phyloP scores from a whole-genome alignment of 441 rosid genomes.

The Pelargonium myrrhifolium region DNA sequence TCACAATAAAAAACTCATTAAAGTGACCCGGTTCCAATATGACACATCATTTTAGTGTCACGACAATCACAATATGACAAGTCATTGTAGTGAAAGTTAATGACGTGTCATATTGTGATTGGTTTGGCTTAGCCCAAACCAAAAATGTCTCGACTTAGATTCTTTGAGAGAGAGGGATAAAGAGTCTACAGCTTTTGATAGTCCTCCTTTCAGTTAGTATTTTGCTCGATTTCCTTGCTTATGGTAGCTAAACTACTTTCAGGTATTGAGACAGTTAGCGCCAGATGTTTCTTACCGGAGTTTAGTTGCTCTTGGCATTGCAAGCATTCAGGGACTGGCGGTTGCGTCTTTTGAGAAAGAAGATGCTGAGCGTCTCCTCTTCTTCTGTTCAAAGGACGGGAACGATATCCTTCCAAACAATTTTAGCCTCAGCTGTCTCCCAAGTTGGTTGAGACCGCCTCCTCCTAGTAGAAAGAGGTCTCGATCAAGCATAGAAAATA shows the following conservation, averaged over 20 bases:
- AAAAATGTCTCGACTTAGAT: too few relatives aligned
- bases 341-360: constrained; percentile 1
- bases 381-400: neutral
- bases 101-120: too few relatives aligned
- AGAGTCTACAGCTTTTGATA: too few relatives aligned
- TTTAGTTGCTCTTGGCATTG: constrained; percentile 3
- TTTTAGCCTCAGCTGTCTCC: neutral
- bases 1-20: too few relatives aligned
- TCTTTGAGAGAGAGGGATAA: too few relatives aligned
- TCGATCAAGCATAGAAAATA: neutral
- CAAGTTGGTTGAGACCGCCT: constrained; percentile 1
- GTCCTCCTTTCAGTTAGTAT: too few relatives aligned
- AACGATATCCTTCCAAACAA: neutral
- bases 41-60: too few relatives aligned
- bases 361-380: constrained; percentile 1
- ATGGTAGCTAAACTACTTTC: neutral
- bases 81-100: too few relatives aligned
- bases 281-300: constrained; percentile 4
- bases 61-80: too few relatives aligned
- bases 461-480: constrained; percentile 4
- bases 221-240: too few relatives aligned
- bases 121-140: too few relatives aligned
- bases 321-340: neutral
- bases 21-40: too few relatives aligned
- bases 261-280: constrained; percentile 1